These are phyloP conservation scores for Musa schizocarpa DNA, from an alignment of 176 grass and related monocot genomes.

Conservation along the genomic window DNA sequence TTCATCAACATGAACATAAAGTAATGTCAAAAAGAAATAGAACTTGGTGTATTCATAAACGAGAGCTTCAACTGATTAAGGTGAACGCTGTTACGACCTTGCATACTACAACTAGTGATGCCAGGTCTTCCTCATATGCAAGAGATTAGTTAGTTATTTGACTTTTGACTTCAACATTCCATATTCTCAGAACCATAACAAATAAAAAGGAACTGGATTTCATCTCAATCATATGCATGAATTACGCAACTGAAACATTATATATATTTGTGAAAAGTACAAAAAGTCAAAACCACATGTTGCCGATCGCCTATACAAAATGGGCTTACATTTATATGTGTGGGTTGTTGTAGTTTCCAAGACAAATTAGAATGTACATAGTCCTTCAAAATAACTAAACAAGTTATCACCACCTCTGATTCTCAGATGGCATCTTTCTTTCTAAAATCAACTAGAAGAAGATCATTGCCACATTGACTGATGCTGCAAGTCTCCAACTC, in stretches of 20 bases:
- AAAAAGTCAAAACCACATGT: not conserved
- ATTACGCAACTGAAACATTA: not conserved
- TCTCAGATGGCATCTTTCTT: conserved; percentile 15
- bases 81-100: too few relatives aligned
- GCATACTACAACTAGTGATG: too few relatives aligned
- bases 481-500: not conserved
- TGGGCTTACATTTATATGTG: conserved; percentile 63
- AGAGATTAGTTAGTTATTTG: too few relatives aligned
- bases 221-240: not conserved
- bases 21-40: too few relatives aligned
- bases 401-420: conserved; percentile 30
- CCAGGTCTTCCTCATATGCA: too few relatives aligned
- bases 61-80: too few relatives aligned
- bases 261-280: not conserved
- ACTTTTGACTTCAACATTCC: too few relatives aligned
- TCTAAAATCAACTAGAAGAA: too few relatives aligned
- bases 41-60: too few relatives aligned
- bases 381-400: conserved; percentile 33
- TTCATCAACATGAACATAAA: too few relatives aligned
- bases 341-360: conserved; percentile 49
- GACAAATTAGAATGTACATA: conserved; percentile 78
- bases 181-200: too few relatives aligned
- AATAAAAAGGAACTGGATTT: not conserved
- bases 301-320: conserved; percentile 14
- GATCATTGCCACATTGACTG: not conserved